Conservation (phyloP, 139 green algal species). For the Closterium sp. region DNA sequence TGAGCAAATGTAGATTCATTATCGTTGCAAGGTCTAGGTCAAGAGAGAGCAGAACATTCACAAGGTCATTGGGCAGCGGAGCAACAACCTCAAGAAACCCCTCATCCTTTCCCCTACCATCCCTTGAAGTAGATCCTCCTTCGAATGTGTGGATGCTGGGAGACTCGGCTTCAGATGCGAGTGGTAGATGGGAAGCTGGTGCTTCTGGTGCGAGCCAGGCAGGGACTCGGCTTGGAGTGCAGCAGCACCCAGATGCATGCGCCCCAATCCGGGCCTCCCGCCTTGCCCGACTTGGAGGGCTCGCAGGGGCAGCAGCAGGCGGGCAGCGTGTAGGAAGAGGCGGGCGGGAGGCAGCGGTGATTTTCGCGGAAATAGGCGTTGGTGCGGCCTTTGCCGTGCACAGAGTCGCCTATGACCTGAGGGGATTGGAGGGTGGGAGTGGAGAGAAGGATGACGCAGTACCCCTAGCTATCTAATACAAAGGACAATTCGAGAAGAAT, state of each 20-base stretch:
- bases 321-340: too few species aligned
- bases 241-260: too few species aligned
- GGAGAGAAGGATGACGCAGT: neutral
- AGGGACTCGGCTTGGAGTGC: neutral
- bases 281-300: too few species aligned
- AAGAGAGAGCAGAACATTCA: neutral
- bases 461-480: neutral
- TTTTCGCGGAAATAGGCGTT: too few species aligned
- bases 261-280: too few species aligned
- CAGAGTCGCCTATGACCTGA: neutral
- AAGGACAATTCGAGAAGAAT: neutral
- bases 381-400: too few species aligned
- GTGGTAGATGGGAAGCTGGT: neutral
- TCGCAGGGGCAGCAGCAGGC: too few species aligned
- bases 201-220: neutral
- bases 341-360: too few species aligned
- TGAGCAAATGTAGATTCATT: neutral
- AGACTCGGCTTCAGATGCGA: too few species aligned
- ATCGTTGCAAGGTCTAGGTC: neutral
- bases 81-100: neutral
- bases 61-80: neutral
- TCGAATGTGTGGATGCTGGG: too few species aligned
- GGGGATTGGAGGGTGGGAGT: too few species aligned
- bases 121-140: neutral
- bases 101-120: neutral